Conservation (phyloP, 1,284 basidiomycete genomes). For the Termitomyces sp. region DNA sequence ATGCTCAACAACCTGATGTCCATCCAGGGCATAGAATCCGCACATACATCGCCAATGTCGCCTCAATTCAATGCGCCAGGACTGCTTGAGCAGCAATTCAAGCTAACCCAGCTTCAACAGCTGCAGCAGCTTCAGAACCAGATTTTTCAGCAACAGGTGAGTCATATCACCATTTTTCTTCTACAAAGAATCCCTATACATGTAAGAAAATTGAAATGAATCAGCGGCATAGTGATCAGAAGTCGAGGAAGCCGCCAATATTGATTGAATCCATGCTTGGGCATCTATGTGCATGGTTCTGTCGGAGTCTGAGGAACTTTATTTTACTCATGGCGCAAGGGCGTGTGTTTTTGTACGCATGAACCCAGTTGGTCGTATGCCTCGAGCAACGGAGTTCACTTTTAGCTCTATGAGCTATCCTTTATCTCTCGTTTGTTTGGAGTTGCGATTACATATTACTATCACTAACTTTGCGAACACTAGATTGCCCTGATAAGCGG, state of each 20-base stretch:
- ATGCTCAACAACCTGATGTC: conserved; percentile 47
- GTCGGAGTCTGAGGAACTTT: not conserved
- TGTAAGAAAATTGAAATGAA: not conserved
- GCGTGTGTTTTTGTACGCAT: not conserved
- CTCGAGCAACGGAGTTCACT: not conserved
- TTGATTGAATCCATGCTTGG: not conserved
- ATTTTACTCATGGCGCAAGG: not conserved
- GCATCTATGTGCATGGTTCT: not conserved
- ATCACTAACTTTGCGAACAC: not conserved
- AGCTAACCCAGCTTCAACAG: conserved; percentile 68
- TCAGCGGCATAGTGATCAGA: not conserved
- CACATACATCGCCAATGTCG: conserved; percentile 11
- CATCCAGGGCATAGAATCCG: conserved; percentile 32
- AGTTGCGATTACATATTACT: not conserved
- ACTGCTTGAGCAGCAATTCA: conserved; percentile 55
- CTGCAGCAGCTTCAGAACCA: conserved; percentile 75
- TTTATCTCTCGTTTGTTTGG: not conserved
- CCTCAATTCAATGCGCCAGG: conserved; percentile 25
- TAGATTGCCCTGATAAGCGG: conserved; percentile 73
- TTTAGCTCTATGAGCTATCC: not conserved
- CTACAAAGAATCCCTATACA: not conserved
- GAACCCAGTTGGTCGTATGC: not conserved
- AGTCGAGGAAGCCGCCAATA: not conserved
- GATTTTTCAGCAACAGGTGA: conserved; percentile 80
- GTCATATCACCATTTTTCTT: conserved; percentile 14